phyloP scores from a whole-genome alignment of 345 rosid genomes.

The Gossypium stocksii region DNA sequence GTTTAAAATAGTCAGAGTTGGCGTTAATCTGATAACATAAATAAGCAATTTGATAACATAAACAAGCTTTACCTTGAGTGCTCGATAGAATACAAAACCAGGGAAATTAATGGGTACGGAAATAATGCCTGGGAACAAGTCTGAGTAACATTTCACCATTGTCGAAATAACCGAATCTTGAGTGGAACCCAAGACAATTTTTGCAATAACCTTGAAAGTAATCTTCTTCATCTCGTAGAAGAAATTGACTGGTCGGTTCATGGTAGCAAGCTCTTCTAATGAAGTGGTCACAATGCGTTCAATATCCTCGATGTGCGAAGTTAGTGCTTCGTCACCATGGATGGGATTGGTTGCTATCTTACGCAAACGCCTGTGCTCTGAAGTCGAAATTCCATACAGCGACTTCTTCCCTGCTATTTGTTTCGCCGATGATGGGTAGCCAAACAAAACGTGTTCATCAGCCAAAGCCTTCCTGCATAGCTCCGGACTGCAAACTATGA shows the following conservation, averaged over 20 bases:
- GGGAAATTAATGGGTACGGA: neutral
- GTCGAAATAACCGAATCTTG: neutral
- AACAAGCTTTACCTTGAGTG: neutral
- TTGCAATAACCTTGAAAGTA: slow-evolving; percentile 21
- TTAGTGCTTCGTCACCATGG: neutral
- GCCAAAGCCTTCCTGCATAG: neutral
- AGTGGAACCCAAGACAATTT: neutral
- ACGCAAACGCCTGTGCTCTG: neutral
- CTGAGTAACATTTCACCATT: neutral
- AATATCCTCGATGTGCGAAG: neutral
- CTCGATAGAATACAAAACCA: neutral
- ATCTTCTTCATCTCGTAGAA: slow-evolving; percentile 18
- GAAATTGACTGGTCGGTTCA: neutral
- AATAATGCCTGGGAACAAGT: neutral
- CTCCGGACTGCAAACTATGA: neutral
- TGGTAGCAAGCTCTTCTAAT: neutral
- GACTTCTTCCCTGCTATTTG: neutral
- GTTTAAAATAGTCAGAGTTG: neutral
- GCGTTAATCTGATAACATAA: neutral
- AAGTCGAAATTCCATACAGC: neutral
- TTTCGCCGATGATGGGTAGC: neutral
- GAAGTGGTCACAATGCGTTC: neutral
- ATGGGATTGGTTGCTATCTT: neutral
- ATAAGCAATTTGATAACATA: neutral
- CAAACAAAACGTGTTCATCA: neutral